Evolutionary conservation across 202 grass and related monocot genomes (phyloP), one percentile per base, ranked within the genome.

Genomic region (Alloteropsis angusta): DNA sequence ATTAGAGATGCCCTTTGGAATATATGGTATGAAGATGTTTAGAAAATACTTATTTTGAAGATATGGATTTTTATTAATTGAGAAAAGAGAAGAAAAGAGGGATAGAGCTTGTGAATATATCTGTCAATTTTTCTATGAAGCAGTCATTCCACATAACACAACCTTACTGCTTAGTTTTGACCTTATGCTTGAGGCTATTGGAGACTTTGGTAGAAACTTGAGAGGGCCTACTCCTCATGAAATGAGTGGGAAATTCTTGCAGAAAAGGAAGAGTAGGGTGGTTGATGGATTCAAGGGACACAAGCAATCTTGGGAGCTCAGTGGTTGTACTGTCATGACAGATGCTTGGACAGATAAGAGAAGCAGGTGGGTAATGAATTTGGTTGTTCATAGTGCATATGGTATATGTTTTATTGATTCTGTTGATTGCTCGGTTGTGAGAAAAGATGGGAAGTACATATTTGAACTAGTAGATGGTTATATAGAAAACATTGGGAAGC

Each of bases 281-380:
- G 0, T 5, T 5, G 46, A 16, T n/a, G 12, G 0, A 47, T 26
- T 80, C 26, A 30, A 36, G 26, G 19, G 17, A 35, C 23, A 75
- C 5, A n/a, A 37, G 35, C n/a, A 80, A 23, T 22, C n/a, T 36
- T 71, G 68, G 46, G 54, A 50, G 9, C 43, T 43, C 19, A 67
- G 2, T 5, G 59, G 77, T 18, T 81, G 25, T 69, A 57, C 76
- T 9, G 26, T 86, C 15, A 80, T 80, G 76, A 68, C 25, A 0
- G 76, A 85, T 80, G 44, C 56, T 17, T 80, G 65, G 66, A 80
- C 2, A 2, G 15, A 80, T 9, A 63, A 11, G 14, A 81, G 75
- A 35, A 26, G 70, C 17, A 81, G 44, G 3, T 10, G 43, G 8
- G 19, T 67, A 19, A 76, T 75, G 49, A 68, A 74, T 53, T 7